Conservation (phyloP, 192 early-diverging fungal species). For the Backusella liffmaniae region DNA sequence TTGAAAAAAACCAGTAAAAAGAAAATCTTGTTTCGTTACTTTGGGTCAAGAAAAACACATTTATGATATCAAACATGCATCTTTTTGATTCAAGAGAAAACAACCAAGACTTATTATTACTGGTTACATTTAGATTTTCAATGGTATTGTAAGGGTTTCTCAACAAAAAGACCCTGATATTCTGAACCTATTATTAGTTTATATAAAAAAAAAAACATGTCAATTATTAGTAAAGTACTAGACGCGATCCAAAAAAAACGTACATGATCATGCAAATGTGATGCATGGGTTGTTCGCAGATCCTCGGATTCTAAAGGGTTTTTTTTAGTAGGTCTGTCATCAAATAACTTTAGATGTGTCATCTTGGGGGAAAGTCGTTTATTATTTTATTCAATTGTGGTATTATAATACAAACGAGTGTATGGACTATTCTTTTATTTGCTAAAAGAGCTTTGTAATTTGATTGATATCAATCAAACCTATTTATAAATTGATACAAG, state of each 20-base stretch:
- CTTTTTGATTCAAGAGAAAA: not conserved
- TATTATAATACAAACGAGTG: not conserved
- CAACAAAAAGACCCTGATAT: too few relatives aligned
- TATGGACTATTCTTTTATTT: not conserved
- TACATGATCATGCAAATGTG: not conserved
- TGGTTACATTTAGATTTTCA: not conserved
- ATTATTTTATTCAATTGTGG: not conserved
- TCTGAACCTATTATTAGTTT: too few relatives aligned
- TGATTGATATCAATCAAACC: not conserved
- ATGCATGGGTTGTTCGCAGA: not conserved
- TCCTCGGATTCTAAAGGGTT: not conserved
- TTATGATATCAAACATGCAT: not conserved
- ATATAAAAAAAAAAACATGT: too few relatives aligned
- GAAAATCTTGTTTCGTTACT: not conserved
- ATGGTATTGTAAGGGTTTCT: too few relatives aligned
- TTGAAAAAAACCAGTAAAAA: not conserved
- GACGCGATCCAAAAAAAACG: not conserved
- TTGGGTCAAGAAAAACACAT: not conserved
- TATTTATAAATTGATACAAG: not conserved
- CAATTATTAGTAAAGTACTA: too few relatives aligned
- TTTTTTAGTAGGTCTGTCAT: not conserved
- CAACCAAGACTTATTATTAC: not conserved
- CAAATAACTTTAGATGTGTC: not conserved
- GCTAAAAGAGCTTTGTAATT: not conserved
- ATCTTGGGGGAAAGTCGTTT: not conserved